Conservation (phyloP, 495 filamentous ascomycete species). For the Penicillium canariense region DNA sequence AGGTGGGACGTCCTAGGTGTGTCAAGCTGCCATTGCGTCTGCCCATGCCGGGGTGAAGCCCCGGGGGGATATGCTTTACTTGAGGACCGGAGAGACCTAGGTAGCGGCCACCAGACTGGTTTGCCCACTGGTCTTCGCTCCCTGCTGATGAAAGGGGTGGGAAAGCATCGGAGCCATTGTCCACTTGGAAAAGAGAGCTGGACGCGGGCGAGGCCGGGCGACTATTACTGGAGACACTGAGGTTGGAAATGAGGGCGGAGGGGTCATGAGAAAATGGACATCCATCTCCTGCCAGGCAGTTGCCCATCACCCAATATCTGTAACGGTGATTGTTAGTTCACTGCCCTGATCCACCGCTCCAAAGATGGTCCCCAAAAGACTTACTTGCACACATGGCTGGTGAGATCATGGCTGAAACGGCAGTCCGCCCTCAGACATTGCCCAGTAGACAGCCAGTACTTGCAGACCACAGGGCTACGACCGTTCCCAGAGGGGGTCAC, state of each 20-base stretch:
- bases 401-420: slow-evolving; percentile 93
- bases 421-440: slow-evolving; percentile 94
- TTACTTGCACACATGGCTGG: slow-evolving; percentile 97
- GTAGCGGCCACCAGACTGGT: slow-evolving; percentile 44
- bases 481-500: slow-evolving; percentile 68
- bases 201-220: slow-evolving; percentile 37
- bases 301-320: slow-evolving; percentile 96
- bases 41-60: slow-evolving; percentile 38
- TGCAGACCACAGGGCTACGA: slow-evolving; percentile 85
- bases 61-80: slow-evolving; percentile 30
- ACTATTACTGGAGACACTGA: slow-evolving; percentile 61
- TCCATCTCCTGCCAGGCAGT: slow-evolving; percentile 89
- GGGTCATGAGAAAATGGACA: slow-evolving; percentile 99
- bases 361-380: slow-evolving; percentile 32
- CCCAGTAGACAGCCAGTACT: slow-evolving; percentile 90
- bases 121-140: slow-evolving; percentile 57
- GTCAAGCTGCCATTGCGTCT: slow-evolving; percentile 51
- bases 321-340: slow-evolving; percentile 4
- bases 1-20: slow-evolving; percentile 59
- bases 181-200: slow-evolving; percentile 68
- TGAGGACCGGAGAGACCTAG: slow-evolving; percentile 30
- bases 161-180: slow-evolving; percentile 74
- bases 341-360: background rate
- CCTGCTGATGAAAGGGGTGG: slow-evolving; percentile 58
- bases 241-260: slow-evolving; percentile 66